Conservation (phyloP, 2,329 filamentous ascomycete genomes). For the Paraconiothyrium brasiliense region DNA sequence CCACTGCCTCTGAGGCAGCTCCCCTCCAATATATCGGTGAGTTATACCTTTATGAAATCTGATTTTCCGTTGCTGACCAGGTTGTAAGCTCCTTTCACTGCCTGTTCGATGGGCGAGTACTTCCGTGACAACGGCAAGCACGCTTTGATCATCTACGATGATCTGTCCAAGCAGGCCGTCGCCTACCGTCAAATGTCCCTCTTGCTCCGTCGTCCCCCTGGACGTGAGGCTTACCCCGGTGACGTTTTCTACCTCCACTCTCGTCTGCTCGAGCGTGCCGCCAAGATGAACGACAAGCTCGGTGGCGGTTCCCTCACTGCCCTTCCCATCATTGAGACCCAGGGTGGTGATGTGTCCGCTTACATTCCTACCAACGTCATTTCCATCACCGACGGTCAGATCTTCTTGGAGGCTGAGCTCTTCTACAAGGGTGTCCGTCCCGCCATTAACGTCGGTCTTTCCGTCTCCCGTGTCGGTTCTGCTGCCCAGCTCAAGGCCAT, state of each 20-base stretch:
- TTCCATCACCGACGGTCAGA: slow-evolving; percentile 99
- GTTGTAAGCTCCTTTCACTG: slow-evolving; percentile 85
- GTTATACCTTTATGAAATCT: neutral
- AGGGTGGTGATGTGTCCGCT: slow-evolving; percentile 99
- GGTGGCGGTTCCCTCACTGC: slow-evolving; percentile 97
- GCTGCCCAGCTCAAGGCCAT: slow-evolving; percentile 99
- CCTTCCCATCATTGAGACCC: slow-evolving; percentile 97
- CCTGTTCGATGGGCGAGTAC: slow-evolving; percentile 63
- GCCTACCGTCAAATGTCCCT: slow-evolving; percentile 99
- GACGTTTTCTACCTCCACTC: slow-evolving; percentile 99
- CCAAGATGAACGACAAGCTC: slow-evolving; percentile 97
- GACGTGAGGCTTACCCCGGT: slow-evolving; percentile 99
- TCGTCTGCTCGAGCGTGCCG: slow-evolving; percentile 97
- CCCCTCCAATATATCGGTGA: slow-evolving; percentile 77
- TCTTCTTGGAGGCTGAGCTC: slow-evolving; percentile 98
- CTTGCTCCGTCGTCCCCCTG: slow-evolving; percentile 94
- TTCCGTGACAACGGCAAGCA: slow-evolving; percentile 90
- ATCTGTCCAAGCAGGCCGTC: slow-evolving; percentile 97
- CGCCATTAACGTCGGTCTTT: slow-evolving; percentile 99
- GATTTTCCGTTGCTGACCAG: too few species aligned
- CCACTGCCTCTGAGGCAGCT: slow-evolving; percentile 95
- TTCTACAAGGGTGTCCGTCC: slow-evolving; percentile 99
- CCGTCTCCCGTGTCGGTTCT: slow-evolving; percentile 99
- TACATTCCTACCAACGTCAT: slow-evolving; percentile 99
- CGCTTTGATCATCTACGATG: slow-evolving; percentile 89